Base-by-base conservation (phyloP, 495 filamentous ascomycete genomes). In the Daldinia caldariorum region DNA sequence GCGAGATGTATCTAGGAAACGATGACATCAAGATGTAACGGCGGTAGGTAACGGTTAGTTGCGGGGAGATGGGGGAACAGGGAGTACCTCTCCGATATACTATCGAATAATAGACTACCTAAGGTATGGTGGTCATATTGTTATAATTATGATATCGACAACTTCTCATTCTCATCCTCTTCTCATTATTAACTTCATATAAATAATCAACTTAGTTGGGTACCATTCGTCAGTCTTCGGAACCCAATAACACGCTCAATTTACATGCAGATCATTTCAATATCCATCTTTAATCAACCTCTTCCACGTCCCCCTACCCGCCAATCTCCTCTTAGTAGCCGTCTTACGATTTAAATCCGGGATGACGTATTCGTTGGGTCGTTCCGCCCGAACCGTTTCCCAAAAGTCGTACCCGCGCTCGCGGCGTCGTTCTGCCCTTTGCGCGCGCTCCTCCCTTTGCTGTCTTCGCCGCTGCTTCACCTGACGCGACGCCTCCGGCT, bases 361-460 rank as follows among this genome's bases (percentile, higher is more conserved):
- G 57, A 83, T 83, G 63, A 78, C 73, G 61, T 82, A 80, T 54
- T 67, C 70, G 58, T 50, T 63, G 12, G 45, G 66, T 6, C 74
- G 69, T 58, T 81, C 75, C 37, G 71, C 64, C 61, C 77, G 77
- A 53, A 83, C 69, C 58, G 71, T 76, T 29, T 74, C 81, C 82
- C 82, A 84, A 41, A 83, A 83, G 51, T 84, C 82, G 57, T 78
- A 83, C 6, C 66, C 75, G 51, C 70, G 66, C 60, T 84, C 82
- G 35, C 78, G 77, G 16, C 54, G 71, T 18, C 58, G 63, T 49
- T 47, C 55, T 58, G 54, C 63, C 26, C 76, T 71, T 43, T 61
- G 58, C 58, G 69, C 53, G 14, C 57, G 64, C 47, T 73, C 59
- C 49, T 75, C 73, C 47, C 64, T 76, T 67, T 75, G 63, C 35